Percentiles rank a stretch among this genome's conserved stretches.
These are phyloP conservation scores for Penicillium glabrum DNA, from an alignment of 2,329 filamentous ascomycete genomes.

Conservation along the genomic window DNA sequence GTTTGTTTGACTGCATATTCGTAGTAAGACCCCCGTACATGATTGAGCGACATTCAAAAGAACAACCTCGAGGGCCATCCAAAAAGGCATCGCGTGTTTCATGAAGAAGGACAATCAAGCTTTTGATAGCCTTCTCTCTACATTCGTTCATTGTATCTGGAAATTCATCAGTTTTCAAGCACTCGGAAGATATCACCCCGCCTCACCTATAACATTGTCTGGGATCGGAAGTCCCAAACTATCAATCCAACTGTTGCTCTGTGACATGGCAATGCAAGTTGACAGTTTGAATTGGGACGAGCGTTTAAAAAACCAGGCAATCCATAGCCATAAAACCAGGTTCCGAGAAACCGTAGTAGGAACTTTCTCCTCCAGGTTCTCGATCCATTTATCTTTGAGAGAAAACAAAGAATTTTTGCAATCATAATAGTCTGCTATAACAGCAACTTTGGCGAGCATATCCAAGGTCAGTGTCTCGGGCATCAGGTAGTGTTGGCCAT, in stretches of 20 bases:
- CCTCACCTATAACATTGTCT: conserved; percentile 14
- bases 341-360: neutral
- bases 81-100: conserved; percentile 9
- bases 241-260: conserved; percentile 6
- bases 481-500: conserved; percentile 7
- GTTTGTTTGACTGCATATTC: conserved; percentile 6
- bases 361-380: conserved; percentile 3
- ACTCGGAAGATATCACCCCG: neutral
- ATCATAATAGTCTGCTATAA: conserved; percentile 25
- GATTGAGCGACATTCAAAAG: conserved; percentile 25
- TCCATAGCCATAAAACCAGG: conserved; percentile 10
- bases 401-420: conserved; percentile 18
- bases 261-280: conserved; percentile 19
- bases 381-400: conserved; percentile 18
- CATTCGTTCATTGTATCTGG: conserved; percentile 15
- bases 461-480: conserved; percentile 12
- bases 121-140: conserved; percentile 13
- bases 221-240: conserved; percentile 22
- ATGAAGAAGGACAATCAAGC: conserved; percentile 8
- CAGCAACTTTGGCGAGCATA: conserved; percentile 24
- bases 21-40: conserved; percentile 23
- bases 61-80: conserved; percentile 13
- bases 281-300: conserved; percentile 13
- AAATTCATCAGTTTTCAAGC: conserved; percentile 3
- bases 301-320: conserved; percentile 21